phyloP scores from a whole-genome alignment of 179 eudicot genomes.

The Pouteria campechiana region DNA sequence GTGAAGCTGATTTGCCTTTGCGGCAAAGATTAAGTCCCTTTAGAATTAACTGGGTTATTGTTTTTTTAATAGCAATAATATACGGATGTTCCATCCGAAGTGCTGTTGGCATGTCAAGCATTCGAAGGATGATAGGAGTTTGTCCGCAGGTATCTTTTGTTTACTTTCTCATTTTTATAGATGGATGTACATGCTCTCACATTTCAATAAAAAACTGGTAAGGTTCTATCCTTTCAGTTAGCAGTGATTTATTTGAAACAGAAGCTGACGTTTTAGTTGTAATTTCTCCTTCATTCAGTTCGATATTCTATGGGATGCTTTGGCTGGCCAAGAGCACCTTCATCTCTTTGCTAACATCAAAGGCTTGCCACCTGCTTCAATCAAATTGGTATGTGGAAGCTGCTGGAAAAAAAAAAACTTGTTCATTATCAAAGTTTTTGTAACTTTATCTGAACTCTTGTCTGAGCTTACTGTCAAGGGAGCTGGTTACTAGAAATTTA shows the following conservation, averaged over 20 bases:
- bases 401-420: no score
- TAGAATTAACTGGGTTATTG: no score
- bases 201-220: not conserved
- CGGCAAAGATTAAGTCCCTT: no score
- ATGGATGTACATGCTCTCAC: not conserved
- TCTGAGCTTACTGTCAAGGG: no score
- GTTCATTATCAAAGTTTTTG: no score
- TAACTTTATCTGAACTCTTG: no score
- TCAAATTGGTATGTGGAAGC: slow-evolving; percentile 37
- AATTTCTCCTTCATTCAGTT: slow-evolving; percentile 31
- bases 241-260: not conserved
- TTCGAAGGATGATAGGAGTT: slow-evolving; percentile 77
- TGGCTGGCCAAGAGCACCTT: slow-evolving; percentile 87
- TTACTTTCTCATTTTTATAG: not conserved
- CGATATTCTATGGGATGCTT: slow-evolving; percentile 88
- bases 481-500: no score
- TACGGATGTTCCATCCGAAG: slow-evolving; percentile 73
- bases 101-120: slow-evolving; percentile 73
- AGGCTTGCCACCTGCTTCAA: slow-evolving; percentile 55
- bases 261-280: not conserved
- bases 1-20: slow-evolving; percentile 1
- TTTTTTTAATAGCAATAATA: slow-evolving; percentile 48
- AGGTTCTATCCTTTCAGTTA: not conserved
- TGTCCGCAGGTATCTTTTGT: slow-evolving; percentile 99
- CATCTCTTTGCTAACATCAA: slow-evolving; percentile 76